Conservation (phyloP, 1,284 basidiomycete species). For the Ustilago loliicola region DNA sequence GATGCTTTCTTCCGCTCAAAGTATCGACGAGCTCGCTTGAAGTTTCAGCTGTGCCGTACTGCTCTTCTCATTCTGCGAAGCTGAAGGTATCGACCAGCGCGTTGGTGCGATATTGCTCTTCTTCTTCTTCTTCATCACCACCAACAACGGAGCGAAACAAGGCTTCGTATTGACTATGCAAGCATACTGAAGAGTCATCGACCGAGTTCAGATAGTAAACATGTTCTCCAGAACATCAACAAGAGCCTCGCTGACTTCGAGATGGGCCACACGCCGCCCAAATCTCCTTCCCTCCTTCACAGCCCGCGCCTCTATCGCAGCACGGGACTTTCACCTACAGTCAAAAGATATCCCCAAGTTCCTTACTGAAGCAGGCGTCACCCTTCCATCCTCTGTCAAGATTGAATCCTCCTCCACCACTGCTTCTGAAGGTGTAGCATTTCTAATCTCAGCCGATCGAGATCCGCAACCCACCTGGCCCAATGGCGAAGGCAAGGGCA, state of each 20-base stretch:
- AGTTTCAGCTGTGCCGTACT: background rate
- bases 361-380: constrained; percentile 23
- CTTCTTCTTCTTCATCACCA: background rate
- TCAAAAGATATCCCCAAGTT: constrained; percentile 40
- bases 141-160: background rate
- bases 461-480: constrained; percentile 39
- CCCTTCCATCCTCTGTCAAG: constrained; percentile 6
- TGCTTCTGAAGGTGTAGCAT: constrained; percentile 25
- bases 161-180: background rate
- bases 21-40: background rate
- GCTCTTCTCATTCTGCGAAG: background rate
- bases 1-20: background rate
- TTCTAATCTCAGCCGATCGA: constrained; percentile 53
- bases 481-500: background rate
- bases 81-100: background rate
- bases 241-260: background rate
- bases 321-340: constrained; percentile 35
- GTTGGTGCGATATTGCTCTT: background rate
- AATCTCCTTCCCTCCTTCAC: background rate
- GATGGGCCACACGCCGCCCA: background rate
- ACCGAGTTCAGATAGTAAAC: background rate
- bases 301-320: background rate
- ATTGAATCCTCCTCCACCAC: constrained; percentile 8
- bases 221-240: constrained; percentile 17
- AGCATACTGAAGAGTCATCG: background rate